Evolutionary conservation across 2,329 filamentous ascomycete genomes (phyloP).

Genomic region (Fusarium sambucinum): DNA sequence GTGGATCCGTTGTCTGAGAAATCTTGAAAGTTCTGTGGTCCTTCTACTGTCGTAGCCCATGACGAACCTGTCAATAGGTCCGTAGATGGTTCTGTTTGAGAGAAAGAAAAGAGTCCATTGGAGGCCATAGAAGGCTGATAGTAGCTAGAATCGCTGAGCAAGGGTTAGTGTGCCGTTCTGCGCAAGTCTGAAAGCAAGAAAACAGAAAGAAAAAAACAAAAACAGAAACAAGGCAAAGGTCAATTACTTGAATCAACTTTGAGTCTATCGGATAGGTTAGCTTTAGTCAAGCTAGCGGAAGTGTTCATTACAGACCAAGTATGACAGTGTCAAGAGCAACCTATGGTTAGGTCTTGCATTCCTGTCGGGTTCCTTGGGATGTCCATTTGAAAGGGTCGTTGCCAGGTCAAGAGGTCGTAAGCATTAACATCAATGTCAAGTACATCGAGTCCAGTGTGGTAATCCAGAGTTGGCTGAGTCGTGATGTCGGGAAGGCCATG

Average conservation of each 20-base stretch:
- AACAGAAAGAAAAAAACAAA: slow-evolving; percentile 49
- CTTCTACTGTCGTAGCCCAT: slow-evolving; percentile 69
- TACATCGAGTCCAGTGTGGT: slow-evolving; percentile 21
- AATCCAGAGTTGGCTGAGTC: slow-evolving; percentile 10
- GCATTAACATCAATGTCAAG: slow-evolving; percentile 31
- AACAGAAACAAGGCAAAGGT: slow-evolving; percentile 40
- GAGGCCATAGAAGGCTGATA: slow-evolving; percentile 64
- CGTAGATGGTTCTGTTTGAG: slow-evolving; percentile 69
- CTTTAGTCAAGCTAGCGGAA: slow-evolving; percentile 26
- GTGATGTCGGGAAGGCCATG: neutral
- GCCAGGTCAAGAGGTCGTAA: slow-evolving; percentile 16
- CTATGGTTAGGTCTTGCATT: slow-evolving; percentile 36
- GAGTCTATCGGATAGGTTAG: slow-evolving; percentile 59
- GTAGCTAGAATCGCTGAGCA: slow-evolving; percentile 68
- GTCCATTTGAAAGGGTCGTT: slow-evolving; percentile 15
- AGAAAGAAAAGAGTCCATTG: slow-evolving; percentile 67
- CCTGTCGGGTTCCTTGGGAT: slow-evolving; percentile 28
- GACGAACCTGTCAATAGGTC: slow-evolving; percentile 67
- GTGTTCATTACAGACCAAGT: slow-evolving; percentile 48
- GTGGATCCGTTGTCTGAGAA: slow-evolving; percentile 64
- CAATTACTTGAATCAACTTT: slow-evolving; percentile 67
- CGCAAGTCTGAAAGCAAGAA: slow-evolving; percentile 54
- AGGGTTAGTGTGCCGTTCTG: slow-evolving; percentile 69
- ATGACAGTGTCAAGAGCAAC: slow-evolving; percentile 23
- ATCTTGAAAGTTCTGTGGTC: slow-evolving; percentile 70